phyloP scores from a whole-genome alignment of 2,329 filamentous ascomycete genomes.

The Aureobasidium subglaciale region DNA sequence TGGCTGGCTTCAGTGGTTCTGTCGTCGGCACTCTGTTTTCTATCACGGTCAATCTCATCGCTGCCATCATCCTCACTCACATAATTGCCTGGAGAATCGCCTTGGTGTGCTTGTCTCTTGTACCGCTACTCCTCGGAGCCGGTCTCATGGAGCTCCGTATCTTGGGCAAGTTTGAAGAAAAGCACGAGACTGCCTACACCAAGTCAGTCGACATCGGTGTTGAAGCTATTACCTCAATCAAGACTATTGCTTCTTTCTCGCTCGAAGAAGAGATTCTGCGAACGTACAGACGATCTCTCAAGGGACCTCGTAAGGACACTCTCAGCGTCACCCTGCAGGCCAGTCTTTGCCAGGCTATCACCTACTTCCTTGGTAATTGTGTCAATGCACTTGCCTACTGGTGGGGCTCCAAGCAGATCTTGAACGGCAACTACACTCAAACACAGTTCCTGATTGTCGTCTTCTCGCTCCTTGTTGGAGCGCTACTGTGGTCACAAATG shows the following conservation, averaged over 20 bases:
- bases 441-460: slow-evolving; percentile 70
- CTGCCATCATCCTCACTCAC: slow-evolving; percentile 61
- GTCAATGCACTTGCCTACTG: slow-evolving; percentile 72
- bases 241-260: slow-evolving; percentile 45
- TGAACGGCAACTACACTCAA: slow-evolving; percentile 56
- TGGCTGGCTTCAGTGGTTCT: slow-evolving; percentile 63
- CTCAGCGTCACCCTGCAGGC: slow-evolving; percentile 19
- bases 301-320: slow-evolving; percentile 20
- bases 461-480: slow-evolving; percentile 63
- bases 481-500: slow-evolving; percentile 66
- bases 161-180: slow-evolving; percentile 52
- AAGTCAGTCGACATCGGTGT: slow-evolving; percentile 45
- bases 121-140: slow-evolving; percentile 61
- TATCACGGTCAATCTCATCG: slow-evolving; percentile 60
- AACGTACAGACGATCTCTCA: slow-evolving; percentile 20
- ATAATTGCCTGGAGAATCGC: slow-evolving; percentile 72
- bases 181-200: slow-evolving; percentile 45
- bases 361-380: slow-evolving; percentile 56
- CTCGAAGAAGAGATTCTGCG: slow-evolving; percentile 43
- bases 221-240: slow-evolving; percentile 47
- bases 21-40: slow-evolving; percentile 64
- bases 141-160: slow-evolving; percentile 62
- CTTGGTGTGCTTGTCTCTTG: slow-evolving; percentile 60
- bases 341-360: slow-evolving; percentile 51
- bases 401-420: slow-evolving; percentile 69